These are phyloP conservation scores for Magnaporthales sp. DNA, from an alignment of 2,329 filamentous ascomycete species.

Conservation along the genomic window DNA sequence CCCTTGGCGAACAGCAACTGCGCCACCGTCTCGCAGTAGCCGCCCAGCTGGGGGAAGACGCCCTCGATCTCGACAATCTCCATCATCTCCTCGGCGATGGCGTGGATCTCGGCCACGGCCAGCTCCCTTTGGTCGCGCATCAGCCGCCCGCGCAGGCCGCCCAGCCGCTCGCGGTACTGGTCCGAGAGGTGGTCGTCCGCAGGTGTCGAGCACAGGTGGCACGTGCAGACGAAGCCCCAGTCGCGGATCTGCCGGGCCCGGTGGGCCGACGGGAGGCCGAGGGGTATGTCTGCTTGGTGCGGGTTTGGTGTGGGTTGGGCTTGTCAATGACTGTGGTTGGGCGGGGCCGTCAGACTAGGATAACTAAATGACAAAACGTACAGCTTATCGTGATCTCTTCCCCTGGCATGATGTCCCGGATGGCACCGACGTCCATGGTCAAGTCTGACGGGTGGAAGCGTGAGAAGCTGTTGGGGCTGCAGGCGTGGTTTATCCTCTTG, in stretches of 20 bases:
- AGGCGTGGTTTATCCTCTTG: constrained; percentile 27
- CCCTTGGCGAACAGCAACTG: constrained; percentile 9
- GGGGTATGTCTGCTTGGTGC: constrained; percentile 9
- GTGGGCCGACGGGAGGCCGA: constrained; percentile 11
- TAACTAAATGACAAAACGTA: constrained; percentile 6
- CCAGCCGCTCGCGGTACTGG: not conserved
- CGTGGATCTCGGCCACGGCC: not conserved
- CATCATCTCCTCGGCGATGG: constrained; percentile 7
- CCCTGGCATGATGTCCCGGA: constrained; percentile 22
- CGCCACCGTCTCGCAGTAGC: constrained; percentile 11
- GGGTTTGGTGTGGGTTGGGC: not conserved
- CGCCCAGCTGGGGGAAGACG: constrained; percentile 8
- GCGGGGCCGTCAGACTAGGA: not conserved
- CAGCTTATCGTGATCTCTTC: constrained; percentile 29
- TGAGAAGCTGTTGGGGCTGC: constrained; percentile 24
- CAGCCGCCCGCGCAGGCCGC: not conserved
- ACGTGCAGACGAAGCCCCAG: constrained; percentile 18
- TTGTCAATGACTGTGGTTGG: not conserved
- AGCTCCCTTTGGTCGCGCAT: not conserved
- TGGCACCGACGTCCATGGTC: constrained; percentile 23
- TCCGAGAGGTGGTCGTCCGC: constrained; percentile 8
- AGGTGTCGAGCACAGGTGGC: constrained; percentile 14
- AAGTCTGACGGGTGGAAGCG: constrained; percentile 21
- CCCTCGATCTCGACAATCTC: constrained; percentile 8
- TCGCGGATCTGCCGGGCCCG: constrained; percentile 8